These are phyloP conservation scores for Chrysoporthe puriensis DNA, from an alignment of 2,329 filamentous ascomycete species.

Conservation along the genomic window DNA sequence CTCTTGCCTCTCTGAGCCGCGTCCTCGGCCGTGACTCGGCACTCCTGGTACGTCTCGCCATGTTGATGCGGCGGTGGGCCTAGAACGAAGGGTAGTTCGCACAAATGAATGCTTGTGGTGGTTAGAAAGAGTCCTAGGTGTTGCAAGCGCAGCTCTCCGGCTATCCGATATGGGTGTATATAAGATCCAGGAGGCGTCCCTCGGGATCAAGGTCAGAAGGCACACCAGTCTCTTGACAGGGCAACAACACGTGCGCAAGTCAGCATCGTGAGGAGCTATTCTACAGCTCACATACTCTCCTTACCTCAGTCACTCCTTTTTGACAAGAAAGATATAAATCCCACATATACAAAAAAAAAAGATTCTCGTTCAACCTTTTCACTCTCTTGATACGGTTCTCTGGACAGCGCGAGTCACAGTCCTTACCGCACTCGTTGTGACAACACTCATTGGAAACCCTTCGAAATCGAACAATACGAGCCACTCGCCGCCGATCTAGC, in stretches of 20 bases:
- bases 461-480: background rate
- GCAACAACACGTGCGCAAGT: conserved; percentile 25
- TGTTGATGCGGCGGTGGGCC: conserved; percentile 10
- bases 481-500: background rate
- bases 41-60: background rate
- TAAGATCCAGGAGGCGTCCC: conserved; percentile 4
- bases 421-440: conserved; percentile 2
- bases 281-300: conserved; percentile 2
- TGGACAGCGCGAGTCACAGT: conserved; percentile 1
- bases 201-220: conserved; percentile 20
- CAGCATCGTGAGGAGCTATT: conserved; percentile 21
- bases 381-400: background rate
- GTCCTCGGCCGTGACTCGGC: conserved; percentile 23
- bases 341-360: conserved; percentile 12
- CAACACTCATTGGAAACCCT: background rate
- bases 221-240: conserved; percentile 23
- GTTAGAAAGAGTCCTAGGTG: conserved; percentile 4
- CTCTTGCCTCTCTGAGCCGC: conserved; percentile 12
- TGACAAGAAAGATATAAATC: background rate
- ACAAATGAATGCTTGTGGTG: background rate
- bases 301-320: conserved; percentile 24
- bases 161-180: conserved; percentile 11
- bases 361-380: conserved; percentile 3
- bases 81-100: background rate
- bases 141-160: conserved; percentile 1